Base-by-base conservation (phyloP, 352 stramenopile species). In the Phytophthora pluvialis region DNA sequence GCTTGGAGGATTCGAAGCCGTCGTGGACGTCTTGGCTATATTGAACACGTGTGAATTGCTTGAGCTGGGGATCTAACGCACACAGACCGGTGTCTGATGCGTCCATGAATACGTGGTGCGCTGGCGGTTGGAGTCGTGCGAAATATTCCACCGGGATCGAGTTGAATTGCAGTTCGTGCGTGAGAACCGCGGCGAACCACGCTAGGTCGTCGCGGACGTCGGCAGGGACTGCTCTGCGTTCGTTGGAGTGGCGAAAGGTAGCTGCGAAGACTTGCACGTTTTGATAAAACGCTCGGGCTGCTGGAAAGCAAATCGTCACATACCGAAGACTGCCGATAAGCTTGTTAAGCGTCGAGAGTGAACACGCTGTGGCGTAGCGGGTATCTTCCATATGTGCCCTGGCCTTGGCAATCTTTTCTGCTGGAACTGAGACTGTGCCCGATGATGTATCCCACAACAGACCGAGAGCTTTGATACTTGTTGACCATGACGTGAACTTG, bases 401-500 rank as follows among this genome's bases (percentile, higher is more conserved):
- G 31, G 46, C 45, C n/a, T 53, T 52, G 13, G 4, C 1, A 7
- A 58, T 44, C 4, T 58, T 65, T 3, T 57, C 38, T 3, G 4
- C 7, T 4, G 57, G 46, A 5, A 64, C 33, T 2, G 56, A 50
- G 3, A 64, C 45, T 8, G 57, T 65, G 4, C 46, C 46, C 4
- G 12, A 0, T 6, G 6, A 3, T 32, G 57, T 58, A 28, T 58
- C 12, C 11, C 47, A 65, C 13, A 65, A 11, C 3, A 65, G 38
- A 1, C 46, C 45, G 5, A 64, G 45, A 2, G 26, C 12, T 16
- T 57, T 64, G 7, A 8, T 26, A 0, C 4, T 33, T 1, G 56
- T 57, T 12, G 45, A 45, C 56, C 56, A 64, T 28, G n/a, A 1
- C n/a, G 56, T 64, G 12, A 64, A 63, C n/a, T 49, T 49, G 5